phyloP scores from a whole-genome alignment of 1,139 yeast genomes.

The Debaryomycetaceae sp. region DNA sequence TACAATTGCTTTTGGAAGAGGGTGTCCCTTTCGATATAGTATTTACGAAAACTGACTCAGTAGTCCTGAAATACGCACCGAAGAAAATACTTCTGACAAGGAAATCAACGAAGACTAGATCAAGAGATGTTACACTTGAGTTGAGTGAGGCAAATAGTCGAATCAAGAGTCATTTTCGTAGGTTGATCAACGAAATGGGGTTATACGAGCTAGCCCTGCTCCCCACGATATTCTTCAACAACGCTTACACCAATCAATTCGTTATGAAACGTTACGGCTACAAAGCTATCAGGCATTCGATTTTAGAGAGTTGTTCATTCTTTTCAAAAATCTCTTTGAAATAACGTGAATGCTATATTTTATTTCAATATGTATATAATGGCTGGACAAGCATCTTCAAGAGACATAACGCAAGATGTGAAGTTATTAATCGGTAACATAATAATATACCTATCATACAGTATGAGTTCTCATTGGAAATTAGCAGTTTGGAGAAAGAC shows the following conservation, averaged over 20 bases:
- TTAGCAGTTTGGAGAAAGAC: background rate
- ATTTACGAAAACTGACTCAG: conserved; percentile 69
- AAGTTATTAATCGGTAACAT: background rate
- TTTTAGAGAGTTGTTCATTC: conserved; percentile 32
- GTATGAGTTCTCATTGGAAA: background rate
- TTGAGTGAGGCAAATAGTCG: conserved; percentile 18
- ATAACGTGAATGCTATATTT: background rate
- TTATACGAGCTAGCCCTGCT: conserved; percentile 21
- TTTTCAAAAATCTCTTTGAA: conserved; percentile 2
- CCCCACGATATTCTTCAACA: conserved; percentile 35
- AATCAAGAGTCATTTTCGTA: conserved; percentile 20
- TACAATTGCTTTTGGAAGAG: conserved; percentile 44
- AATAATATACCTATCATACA: background rate
- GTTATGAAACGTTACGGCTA: conserved; percentile 28
- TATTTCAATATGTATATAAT: background rate
- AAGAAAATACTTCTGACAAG: conserved; percentile 1
- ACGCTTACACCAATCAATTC: conserved; percentile 21
- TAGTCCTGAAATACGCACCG: conserved; percentile 25
- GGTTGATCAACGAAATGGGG: conserved; percentile 19
- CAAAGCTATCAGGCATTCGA: conserved; percentile 32
- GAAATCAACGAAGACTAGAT: background rate
- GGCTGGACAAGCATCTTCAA: background rate
- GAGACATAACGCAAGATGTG: background rate
- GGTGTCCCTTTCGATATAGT: conserved; percentile 74
- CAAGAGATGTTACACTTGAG: background rate